Evolutionary conservation across 1,139 yeast species (phyloP), one percentile per base, ranked within the genome.

Genomic region (Debaryomyces udenii): DNA sequence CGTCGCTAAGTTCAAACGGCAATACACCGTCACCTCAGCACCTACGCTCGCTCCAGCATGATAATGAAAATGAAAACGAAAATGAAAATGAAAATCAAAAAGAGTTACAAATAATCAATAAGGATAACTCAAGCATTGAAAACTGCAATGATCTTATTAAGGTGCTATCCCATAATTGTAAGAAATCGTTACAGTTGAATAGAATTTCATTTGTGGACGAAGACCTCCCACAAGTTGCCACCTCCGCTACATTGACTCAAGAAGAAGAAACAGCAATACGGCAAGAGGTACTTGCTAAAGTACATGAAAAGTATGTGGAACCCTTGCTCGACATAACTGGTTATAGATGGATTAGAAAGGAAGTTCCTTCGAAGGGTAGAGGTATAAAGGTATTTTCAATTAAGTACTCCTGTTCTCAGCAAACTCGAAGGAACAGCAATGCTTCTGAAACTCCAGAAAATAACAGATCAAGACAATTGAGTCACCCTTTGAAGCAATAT

Each of bases 341-440:
- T 10, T 53, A 48, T 32, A 47, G 47, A 33, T 54, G 59, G 59
- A 49, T 51, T 9, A 36, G 56, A 27, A 54, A 50, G 31, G 59
- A 52, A 26, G 47, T 50, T 10, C 55, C 57, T 1, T 43, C 54
- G 14, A 51, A 47, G 31, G 56, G 56, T 4, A 46, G 48, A 22
- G 59, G 59, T 2, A 26, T 45, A 20, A 54, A 53, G 36, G 48
- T 52, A 9, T 51, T 54, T 33, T 43, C 55, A 9, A 39, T 53
- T 16, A 54, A 52, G 35, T 54, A 54, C 35, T 38, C 45, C n/a
- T 54, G 58, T 39, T 52, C 58, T 6, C 58, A 54, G 28, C 54
- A 54, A 31, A 37, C 41, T 22, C 14, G 41, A n/a, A 26, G 38
- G 13, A 29, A 26, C 4, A 41, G 17, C 14, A 43, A 35, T 18